Evolutionary conservation across 495 filamentous ascomycete species (phyloP).

Genomic region (Xylaria palmicola): DNA sequence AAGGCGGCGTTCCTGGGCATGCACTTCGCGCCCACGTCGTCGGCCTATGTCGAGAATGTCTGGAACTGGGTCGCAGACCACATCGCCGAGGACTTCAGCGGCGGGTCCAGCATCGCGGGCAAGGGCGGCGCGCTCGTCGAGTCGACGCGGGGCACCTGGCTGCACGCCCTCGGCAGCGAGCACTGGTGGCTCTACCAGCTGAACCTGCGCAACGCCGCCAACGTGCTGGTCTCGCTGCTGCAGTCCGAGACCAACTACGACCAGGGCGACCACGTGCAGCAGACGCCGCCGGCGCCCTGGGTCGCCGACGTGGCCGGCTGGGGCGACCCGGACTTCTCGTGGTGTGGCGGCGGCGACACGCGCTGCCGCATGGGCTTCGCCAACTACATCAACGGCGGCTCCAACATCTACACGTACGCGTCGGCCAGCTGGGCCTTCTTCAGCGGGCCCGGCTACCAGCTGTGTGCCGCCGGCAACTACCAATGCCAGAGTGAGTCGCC

Average conservation of each 20-base stretch:
- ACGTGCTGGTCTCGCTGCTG: constrained; percentile 76
- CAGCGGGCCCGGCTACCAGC: constrained; percentile 42
- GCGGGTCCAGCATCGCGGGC: constrained; percentile 43
- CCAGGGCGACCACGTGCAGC: constrained; percentile 68
- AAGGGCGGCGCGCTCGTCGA: constrained; percentile 58
- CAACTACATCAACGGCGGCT: constrained; percentile 60
- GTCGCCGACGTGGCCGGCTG: constrained; percentile 37
- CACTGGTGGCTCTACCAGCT: constrained; percentile 77
- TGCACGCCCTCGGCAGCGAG: constrained; percentile 69
- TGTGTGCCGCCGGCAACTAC: constrained; percentile 28
- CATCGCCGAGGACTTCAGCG: constrained; percentile 57
- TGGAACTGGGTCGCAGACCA: constrained; percentile 78
- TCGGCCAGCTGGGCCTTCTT: constrained; percentile 73
- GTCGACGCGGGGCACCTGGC: constrained; percentile 57
- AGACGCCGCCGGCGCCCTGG: constrained; percentile 50
- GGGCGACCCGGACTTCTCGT: constrained; percentile 58
- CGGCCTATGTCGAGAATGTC: constrained; percentile 64
- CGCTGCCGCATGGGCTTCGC: constrained; percentile 55
- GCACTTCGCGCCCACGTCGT: constrained; percentile 59
- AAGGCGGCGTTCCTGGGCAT: constrained; percentile 65
- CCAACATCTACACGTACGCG: constrained; percentile 55
- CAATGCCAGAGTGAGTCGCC: constrained; percentile 34
- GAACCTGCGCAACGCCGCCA: constrained; percentile 66
- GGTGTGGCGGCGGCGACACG: constrained; percentile 33
- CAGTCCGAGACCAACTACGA: constrained; percentile 92